Conservation (phyloP, 768 basidiomycete genomes). For the Boletus reticulatus region DNA sequence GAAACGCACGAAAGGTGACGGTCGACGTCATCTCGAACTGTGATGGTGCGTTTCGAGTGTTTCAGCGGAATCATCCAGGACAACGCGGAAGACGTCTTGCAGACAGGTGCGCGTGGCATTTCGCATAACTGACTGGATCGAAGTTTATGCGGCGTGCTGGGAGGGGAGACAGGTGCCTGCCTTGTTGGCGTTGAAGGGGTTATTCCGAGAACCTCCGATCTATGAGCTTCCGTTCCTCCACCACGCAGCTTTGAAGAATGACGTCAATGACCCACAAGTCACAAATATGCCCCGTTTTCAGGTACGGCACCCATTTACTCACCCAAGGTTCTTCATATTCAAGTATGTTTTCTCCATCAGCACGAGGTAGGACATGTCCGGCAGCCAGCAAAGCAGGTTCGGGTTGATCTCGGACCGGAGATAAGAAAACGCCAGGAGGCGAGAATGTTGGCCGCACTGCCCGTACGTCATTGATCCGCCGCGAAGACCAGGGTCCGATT, state of each 20-base stretch:
- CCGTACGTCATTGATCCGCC: constrained; percentile 16
- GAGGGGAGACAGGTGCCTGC: constrained; percentile 16
- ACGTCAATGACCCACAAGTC: not conserved
- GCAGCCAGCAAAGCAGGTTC: constrained; percentile 7
- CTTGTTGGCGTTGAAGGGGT: constrained; percentile 22
- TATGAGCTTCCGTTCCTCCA: not conserved
- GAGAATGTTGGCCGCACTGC: constrained; percentile 11
- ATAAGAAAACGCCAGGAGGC: constrained; percentile 27
- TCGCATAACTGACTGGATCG: constrained; percentile 15
- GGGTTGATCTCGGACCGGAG: constrained; percentile 24
- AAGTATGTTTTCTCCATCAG: constrained; percentile 13
- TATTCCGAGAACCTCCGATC: not conserved
- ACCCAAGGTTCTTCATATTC: constrained; percentile 9
- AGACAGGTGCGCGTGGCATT: constrained; percentile 7
- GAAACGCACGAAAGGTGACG: constrained; percentile 6
- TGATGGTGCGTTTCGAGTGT: constrained; percentile 4
- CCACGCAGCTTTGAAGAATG: constrained; percentile 9
- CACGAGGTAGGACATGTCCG: constrained; percentile 10
- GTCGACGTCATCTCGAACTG: constrained; percentile 4
- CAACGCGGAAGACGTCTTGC: constrained; percentile 22
- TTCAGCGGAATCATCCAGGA: constrained; percentile 28
- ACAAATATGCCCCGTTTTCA: constrained; percentile 2
- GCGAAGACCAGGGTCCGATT: constrained; percentile 3
- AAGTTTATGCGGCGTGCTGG: constrained; percentile 26
- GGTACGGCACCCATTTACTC: constrained; percentile 11